Evolutionary conservation across 176 grass and related monocot species (phyloP).

Genomic region (Metroxylon sagu): DNA sequence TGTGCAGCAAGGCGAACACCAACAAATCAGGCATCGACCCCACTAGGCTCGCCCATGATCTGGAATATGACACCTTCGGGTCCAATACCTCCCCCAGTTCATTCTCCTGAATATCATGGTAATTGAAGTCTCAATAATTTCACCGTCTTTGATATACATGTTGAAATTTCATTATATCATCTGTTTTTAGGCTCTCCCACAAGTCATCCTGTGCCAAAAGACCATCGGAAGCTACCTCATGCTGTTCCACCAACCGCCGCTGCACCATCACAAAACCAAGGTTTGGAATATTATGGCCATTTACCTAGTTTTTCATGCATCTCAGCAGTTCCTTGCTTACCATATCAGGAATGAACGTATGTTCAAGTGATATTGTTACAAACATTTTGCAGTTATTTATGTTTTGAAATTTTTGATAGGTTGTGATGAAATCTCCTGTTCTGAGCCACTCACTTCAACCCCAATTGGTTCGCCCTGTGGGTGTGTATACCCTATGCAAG

Average conservation of each 20-base stretch:
- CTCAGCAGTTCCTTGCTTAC: too few species aligned
- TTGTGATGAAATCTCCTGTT: conserved; percentile 48
- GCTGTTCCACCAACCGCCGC: conserved; percentile 26
- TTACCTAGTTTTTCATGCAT: neutral
- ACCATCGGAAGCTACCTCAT: conserved; percentile 38
- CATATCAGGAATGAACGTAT: too few species aligned
- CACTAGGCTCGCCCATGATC: neutral
- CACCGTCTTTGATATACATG: too few species aligned
- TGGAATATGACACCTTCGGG: conserved; percentile 14
- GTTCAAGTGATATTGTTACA: too few species aligned
- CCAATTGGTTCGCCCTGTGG: conserved; percentile 86
- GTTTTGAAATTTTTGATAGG: conserved; percentile 30
- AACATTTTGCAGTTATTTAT: neutral
- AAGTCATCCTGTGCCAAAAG: conserved; percentile 25
- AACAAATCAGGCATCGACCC: conserved; percentile 2
- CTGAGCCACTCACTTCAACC: conserved; percentile 59
- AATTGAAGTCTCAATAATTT: neutral
- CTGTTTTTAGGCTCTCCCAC: conserved; percentile 21
- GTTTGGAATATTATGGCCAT: conserved; percentile 20
- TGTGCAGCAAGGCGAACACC: conserved; percentile 15
- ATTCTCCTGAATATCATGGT: conserved; percentile 41
- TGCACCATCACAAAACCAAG: conserved; percentile 37
- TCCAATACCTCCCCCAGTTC: conserved; percentile 27
- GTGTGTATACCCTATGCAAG: conserved; percentile 74
- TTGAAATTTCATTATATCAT: neutral